Conservation (phyloP, 768 basidiomycete species). For the Tubosaeta sp. region DNA sequence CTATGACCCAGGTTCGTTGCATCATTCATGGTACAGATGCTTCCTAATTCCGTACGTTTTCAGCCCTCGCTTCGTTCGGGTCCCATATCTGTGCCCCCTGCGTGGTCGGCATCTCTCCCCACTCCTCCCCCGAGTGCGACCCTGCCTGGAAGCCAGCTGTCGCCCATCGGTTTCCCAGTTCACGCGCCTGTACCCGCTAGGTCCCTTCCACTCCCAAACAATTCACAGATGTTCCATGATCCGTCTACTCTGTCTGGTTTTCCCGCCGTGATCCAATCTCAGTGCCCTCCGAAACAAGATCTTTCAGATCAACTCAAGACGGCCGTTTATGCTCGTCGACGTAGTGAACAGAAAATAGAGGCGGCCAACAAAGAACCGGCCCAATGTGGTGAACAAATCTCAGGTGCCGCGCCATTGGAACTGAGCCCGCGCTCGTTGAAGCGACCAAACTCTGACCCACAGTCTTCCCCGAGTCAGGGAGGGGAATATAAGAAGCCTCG, state of each 20-base stretch:
- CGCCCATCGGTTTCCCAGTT: conserved; percentile 9
- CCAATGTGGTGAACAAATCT: background rate
- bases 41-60: background rate
- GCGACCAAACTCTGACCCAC: conserved; percentile 13
- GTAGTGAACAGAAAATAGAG: background rate
- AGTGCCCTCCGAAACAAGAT: background rate
- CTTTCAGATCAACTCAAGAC: conserved; percentile 1
- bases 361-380: background rate
- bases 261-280: conserved; percentile 1
- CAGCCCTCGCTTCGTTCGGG: conserved; percentile 12
- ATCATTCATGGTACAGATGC: background rate
- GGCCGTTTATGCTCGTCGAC: background rate
- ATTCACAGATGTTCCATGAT: background rate
- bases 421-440: conserved; percentile 11
- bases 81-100: conserved; percentile 9
- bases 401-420: background rate
- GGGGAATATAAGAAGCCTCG: conserved; percentile 20
- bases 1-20: conserved; percentile 18
- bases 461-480: conserved; percentile 3
- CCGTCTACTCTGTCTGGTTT: conserved; percentile 4
- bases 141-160: conserved; percentile 4
- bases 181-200: conserved; percentile 7
- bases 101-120: conserved; percentile 16
- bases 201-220: conserved; percentile 7
- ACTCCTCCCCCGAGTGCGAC: conserved; percentile 18